Conservation (phyloP, 108 stramenopile genomes). For the Skeletonema costatum region DNA sequence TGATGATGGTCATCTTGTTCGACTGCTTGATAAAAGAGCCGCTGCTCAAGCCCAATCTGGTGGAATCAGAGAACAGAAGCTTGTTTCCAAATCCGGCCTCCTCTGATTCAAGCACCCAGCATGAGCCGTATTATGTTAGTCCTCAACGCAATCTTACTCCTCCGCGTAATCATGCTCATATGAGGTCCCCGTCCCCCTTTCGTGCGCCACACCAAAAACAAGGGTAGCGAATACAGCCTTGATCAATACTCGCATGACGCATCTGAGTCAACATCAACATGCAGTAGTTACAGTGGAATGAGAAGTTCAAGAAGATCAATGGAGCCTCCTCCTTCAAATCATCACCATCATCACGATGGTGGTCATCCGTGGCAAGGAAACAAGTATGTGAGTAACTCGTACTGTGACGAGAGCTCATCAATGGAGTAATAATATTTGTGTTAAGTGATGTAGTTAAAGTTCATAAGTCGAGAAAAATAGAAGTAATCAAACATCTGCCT, state of each 20-base stretch:
- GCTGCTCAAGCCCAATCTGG: conserved; percentile 26
- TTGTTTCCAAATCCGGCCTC: conserved; percentile 13
- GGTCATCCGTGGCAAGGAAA: conserved; percentile 15
- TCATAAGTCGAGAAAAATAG: not conserved
- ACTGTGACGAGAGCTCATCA: conserved; percentile 20
- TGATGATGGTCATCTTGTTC: conserved; percentile 36
- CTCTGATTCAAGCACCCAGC: conserved; percentile 21
- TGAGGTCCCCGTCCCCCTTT: conserved; percentile 7
- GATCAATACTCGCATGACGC: conserved; percentile 38
- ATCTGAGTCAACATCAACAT: conserved; percentile 32
- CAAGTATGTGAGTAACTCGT: conserved; percentile 32
- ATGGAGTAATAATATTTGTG: conserved; percentile 5
- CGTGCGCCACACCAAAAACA: not conserved
- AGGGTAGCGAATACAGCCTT: conserved; percentile 39
- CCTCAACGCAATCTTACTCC: not conserved
- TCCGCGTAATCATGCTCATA: conserved; percentile 2
- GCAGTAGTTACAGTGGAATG: conserved; percentile 26
- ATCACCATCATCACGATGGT: conserved; percentile 8
- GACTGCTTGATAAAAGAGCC: conserved; percentile 48
- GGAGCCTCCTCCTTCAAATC: not conserved
- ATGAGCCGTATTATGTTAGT: not conserved
- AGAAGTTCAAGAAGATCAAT: conserved; percentile 9
- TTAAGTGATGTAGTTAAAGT: not conserved
- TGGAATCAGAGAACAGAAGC: not conserved
- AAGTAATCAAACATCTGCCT: not conserved